Evolutionary conservation across 1,284 basidiomycete species (phyloP).

Genomic region (Pseudozyma sp.): DNA sequence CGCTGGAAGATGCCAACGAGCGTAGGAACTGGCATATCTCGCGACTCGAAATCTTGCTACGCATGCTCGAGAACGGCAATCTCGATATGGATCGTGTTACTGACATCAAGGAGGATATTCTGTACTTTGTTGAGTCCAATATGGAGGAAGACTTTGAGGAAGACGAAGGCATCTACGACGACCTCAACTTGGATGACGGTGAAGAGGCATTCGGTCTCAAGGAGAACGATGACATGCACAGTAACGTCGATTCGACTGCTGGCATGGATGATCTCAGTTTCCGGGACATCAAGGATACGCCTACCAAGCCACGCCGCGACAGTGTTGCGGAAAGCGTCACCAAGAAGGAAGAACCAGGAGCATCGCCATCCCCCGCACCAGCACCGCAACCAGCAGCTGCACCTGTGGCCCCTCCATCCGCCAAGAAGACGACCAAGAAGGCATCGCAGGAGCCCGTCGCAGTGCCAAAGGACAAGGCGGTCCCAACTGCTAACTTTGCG

Average conservation of each 20-base stretch:
- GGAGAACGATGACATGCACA: constrained; percentile 76
- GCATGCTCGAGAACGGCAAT: constrained; percentile 93
- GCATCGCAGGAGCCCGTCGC: constrained; percentile 45
- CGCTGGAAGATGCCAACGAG: constrained; percentile 90
- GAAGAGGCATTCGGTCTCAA: constrained; percentile 73
- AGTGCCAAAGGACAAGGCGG: constrained; percentile 75
- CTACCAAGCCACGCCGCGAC: constrained; percentile 40
- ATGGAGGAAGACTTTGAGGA: constrained; percentile 97
- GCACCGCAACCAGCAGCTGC: background rate
- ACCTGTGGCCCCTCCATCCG: constrained; percentile 23
- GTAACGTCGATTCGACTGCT: constrained; percentile 72
- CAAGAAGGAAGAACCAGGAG: constrained; percentile 61
- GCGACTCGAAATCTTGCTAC: constrained; percentile 90
- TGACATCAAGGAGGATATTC: constrained; percentile 90
- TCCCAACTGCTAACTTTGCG: constrained; percentile 81
- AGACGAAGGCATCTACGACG: constrained; percentile 97
- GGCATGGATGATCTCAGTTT: constrained; percentile 69
- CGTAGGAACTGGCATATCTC: constrained; percentile 95
- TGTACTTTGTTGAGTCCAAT: constrained; percentile 97
- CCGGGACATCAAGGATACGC: constrained; percentile 41
- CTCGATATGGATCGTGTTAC: constrained; percentile 84
- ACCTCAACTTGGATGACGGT: constrained; percentile 94
- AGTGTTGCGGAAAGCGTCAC: constrained; percentile 31
- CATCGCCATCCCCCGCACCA: constrained; percentile 74
- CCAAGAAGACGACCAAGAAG: constrained; percentile 55